Conservation (phyloP, 73 alveolate species). For the Loxodes magnus region DNA sequence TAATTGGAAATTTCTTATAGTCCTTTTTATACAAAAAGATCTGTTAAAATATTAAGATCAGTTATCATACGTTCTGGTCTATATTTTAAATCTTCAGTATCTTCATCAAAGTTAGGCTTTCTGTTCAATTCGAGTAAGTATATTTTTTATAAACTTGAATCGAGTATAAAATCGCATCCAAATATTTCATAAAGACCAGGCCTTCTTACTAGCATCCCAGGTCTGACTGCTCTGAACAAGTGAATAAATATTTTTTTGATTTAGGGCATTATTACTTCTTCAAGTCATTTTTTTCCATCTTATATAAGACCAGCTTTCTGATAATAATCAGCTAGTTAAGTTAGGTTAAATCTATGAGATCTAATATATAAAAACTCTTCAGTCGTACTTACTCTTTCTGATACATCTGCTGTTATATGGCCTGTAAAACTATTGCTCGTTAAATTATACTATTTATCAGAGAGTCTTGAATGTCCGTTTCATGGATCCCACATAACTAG, state of each 20-base stretch:
- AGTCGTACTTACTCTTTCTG: no score
- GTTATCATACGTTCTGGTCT: neutral
- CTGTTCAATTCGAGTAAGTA: constrained; percentile 8
- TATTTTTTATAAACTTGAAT: neutral
- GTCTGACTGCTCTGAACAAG: constrained; percentile 10
- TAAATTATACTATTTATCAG: neutral
- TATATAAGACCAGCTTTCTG: neutral
- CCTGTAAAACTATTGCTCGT: constrained; percentile 1
- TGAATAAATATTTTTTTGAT: constrained; percentile 6
- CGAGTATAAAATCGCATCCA: constrained; percentile 10
- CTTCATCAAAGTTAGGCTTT: constrained; percentile 9
- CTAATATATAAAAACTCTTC: no score
- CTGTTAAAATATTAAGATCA: constrained; percentile 2
- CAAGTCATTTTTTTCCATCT: constrained; percentile 7
- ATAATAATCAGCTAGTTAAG: no score
- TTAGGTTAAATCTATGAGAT: no score
- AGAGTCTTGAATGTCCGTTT: constrained; percentile 13
- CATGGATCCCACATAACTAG: constrained; percentile 8
- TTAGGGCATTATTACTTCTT: neutral
- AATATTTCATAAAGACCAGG: constrained; percentile 4
- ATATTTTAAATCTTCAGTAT: constrained; percentile 6
- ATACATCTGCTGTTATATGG: constrained; percentile 12
- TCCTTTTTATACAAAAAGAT: neutral
- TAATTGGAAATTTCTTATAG: neutral
- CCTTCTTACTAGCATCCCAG: constrained; percentile 1